Evolutionary conservation across 257 asterid genomes (phyloP).

Genomic region (Galeopsis tetrahit): DNA sequence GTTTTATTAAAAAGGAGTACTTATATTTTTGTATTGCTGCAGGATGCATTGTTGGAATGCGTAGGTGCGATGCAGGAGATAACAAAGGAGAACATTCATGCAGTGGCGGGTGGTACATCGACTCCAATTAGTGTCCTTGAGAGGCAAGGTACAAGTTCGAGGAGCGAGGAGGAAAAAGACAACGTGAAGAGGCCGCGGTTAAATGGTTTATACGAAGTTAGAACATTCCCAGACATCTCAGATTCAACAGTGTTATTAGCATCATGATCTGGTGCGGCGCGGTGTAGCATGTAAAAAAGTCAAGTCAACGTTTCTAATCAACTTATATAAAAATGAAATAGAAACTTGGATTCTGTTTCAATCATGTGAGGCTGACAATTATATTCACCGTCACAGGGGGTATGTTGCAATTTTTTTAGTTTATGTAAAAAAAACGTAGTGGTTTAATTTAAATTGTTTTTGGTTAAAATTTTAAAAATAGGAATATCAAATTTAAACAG

Average conservation of each 20-base stretch:
- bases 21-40: neutral
- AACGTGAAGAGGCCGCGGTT: constrained; percentile 45
- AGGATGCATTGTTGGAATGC: constrained; percentile 54
- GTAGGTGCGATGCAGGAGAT: constrained; percentile 42
- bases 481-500: neutral
- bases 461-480: neutral
- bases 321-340: neutral
- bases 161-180: constrained; percentile 37
- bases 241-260: constrained; percentile 39
- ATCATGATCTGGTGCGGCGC: neutral
- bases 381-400: no score
- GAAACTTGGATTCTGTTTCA: constrained; percentile 10
- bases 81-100: constrained; percentile 24
- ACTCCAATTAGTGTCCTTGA: constrained; percentile 42
- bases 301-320: neutral
- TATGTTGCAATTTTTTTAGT: neutral
- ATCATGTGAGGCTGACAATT: constrained; percentile 14
- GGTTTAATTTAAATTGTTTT: no score
- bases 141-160: constrained; percentile 37
- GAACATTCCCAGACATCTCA: constrained; percentile 39
- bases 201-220: constrained; percentile 32
- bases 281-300: constrained; percentile 14
- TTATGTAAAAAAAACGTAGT: neutral
- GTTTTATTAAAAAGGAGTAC: neutral
- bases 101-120: constrained; percentile 35